phyloP scores from a whole-genome alignment of 176 grass and related monocot species.

The Paspalum notatum region DNA sequence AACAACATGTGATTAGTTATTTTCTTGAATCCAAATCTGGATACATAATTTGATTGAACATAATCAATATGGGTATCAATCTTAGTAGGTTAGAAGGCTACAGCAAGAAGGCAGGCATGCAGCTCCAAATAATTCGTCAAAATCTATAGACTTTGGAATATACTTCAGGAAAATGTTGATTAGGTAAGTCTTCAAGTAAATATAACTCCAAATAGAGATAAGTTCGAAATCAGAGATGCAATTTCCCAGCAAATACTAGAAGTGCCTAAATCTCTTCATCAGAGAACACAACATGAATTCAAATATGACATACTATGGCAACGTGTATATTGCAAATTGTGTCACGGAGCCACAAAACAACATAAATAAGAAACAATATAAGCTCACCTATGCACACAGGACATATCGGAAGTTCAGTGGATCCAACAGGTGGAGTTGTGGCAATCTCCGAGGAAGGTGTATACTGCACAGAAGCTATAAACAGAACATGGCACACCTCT shows the following conservation, averaged over 20 bases:
- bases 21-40: neutral
- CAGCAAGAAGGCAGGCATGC: neutral
- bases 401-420: slow-evolving; percentile 79
- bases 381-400: slow-evolving; percentile 90
- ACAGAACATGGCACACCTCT: slow-evolving; percentile 90
- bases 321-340: neutral
- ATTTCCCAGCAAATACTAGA: neutral
- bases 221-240: neutral
- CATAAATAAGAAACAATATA: slow-evolving; percentile 12
- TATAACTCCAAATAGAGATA: neutral
- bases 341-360: neutral
- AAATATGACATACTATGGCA: neutral
- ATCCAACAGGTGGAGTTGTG: slow-evolving; percentile 65
- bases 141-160: neutral
- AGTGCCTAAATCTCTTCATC: neutral
- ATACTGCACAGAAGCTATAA: slow-evolving; percentile 74
- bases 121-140: neutral
- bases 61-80: slow-evolving; percentile 4
- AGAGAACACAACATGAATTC: slow-evolving; percentile 2
- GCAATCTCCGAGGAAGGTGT: slow-evolving; percentile 60
- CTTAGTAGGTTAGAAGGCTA: neutral
- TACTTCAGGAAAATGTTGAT: neutral
- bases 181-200: neutral
- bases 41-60: neutral
- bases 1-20: neutral